These are phyloP conservation scores for Pelargonium nanum DNA, from an alignment of 345 rosid species.

Conservation along the genomic window DNA sequence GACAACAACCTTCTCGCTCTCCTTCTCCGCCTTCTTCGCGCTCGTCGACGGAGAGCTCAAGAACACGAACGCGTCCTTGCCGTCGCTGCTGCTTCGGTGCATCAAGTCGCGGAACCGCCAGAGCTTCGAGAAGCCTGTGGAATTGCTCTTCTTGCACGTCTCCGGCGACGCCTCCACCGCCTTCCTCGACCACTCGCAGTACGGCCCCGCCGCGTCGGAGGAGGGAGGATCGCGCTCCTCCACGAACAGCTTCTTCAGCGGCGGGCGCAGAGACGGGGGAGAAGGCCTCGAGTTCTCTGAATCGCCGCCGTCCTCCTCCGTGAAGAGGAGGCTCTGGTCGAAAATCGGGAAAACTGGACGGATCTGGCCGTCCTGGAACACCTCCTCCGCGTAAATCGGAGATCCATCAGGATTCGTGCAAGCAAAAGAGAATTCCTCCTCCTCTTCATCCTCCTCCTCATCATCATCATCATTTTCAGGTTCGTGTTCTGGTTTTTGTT, in stretches of 20 bases:
- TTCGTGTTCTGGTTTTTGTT: constrained; percentile 1
- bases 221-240: constrained; percentile 14
- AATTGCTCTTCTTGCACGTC: constrained; percentile 45
- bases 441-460: constrained; percentile 18
- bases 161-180: constrained; percentile 32
- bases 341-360: constrained; percentile 39
- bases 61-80: constrained; percentile 53
- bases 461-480: constrained; percentile 4
- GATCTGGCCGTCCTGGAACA: constrained; percentile 42
- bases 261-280: constrained; percentile 12
- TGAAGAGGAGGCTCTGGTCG: constrained; percentile 23
- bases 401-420: constrained; percentile 23
- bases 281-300: background rate
- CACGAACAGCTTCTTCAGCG: constrained; percentile 30
- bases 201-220: constrained; percentile 13
- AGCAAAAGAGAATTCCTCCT: constrained; percentile 41
- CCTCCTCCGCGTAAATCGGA: constrained; percentile 40
- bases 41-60: constrained; percentile 10
- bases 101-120: constrained; percentile 39
- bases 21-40: background rate
- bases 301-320: constrained; percentile 5
- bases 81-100: constrained; percentile 43
- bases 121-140: constrained; percentile 47
- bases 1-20: constrained; percentile 1
- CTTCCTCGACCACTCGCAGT: constrained; percentile 32